Conservation (phyloP, 2,329 filamentous ascomycete species). For the Leptographium galeiforme region DNA sequence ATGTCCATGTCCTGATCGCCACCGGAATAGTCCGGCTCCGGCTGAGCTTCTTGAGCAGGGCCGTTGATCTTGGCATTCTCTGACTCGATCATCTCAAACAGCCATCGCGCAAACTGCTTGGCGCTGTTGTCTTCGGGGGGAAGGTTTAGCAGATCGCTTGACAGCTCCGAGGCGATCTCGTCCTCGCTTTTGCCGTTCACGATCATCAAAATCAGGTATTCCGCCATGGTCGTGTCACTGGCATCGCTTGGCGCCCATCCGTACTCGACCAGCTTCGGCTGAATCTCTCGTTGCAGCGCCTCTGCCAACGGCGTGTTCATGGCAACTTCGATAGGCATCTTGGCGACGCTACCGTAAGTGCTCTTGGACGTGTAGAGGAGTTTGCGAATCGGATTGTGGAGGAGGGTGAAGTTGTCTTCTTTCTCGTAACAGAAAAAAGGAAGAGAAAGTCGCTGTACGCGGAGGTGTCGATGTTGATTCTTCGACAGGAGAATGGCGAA, state of each 20-base stretch:
- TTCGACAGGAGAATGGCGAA: too few species aligned
- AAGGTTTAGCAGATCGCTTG: conserved; percentile 72
- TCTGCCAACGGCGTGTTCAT: conserved; percentile 73
- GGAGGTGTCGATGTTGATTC: too few species aligned
- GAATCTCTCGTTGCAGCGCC: conserved; percentile 68
- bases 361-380: too few species aligned
- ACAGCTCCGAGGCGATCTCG: conserved; percentile 77
- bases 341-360: conserved; percentile 13
- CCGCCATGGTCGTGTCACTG: conserved; percentile 72
- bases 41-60: conserved; percentile 3
- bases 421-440: too few species aligned
- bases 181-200: conserved; percentile 88
- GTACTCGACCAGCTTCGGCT: conserved; percentile 82
- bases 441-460: too few species aligned
- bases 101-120: conserved; percentile 74
- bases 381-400: too few species aligned
- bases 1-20: conserved; percentile 57
- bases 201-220: conserved; percentile 96
- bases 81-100: conserved; percentile 73
- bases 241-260: conserved; percentile 74
- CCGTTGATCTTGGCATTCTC: conserved; percentile 53
- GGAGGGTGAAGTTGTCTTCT: too few species aligned
- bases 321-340: conserved; percentile 66
- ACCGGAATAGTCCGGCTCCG: conserved; percentile 11
- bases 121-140: conserved; percentile 72